These are phyloP conservation scores for Backusella sp. DNA, from an alignment of 192 early-diverging fungal genomes.

Conservation along the genomic window DNA sequence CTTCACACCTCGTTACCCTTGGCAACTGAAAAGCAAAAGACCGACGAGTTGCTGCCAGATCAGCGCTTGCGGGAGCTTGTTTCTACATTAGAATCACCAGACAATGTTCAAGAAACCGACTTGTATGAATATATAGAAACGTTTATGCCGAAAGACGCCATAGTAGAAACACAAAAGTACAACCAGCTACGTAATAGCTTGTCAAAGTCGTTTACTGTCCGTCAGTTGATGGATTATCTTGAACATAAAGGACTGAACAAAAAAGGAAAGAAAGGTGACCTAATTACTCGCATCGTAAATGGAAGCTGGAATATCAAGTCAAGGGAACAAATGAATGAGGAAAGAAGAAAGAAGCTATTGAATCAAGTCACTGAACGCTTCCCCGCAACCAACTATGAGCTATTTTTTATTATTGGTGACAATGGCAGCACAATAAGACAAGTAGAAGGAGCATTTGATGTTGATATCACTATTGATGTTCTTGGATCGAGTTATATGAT, in stretches of 20 bases:
- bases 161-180: neutral
- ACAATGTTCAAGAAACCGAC: neutral
- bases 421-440: slow-evolving; percentile 11
- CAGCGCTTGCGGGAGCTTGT: neutral
- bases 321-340: neutral
- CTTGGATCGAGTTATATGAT: neutral
- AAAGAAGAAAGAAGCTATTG: neutral
- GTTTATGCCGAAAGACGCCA: neutral
- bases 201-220: neutral
- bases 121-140: neutral
- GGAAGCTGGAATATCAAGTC: slow-evolving; percentile 8
- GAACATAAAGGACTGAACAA: neutral
- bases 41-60: neutral
- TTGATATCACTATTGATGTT: slow-evolving; percentile 9
- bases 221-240: slow-evolving; percentile 7
- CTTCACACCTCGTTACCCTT: neutral
- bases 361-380: neutral
- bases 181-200: neutral
- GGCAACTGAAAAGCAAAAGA: neutral
- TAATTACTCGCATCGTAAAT: neutral
- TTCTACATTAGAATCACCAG: neutral
- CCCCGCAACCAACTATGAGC: neutral
- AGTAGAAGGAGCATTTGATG: neutral
- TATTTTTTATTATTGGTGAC: slow-evolving; percentile 18
- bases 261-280: neutral